These are phyloP conservation scores for Tillandsia fasciculata DNA, from an alignment of 176 grass and related monocot species.

Conservation along the genomic window DNA sequence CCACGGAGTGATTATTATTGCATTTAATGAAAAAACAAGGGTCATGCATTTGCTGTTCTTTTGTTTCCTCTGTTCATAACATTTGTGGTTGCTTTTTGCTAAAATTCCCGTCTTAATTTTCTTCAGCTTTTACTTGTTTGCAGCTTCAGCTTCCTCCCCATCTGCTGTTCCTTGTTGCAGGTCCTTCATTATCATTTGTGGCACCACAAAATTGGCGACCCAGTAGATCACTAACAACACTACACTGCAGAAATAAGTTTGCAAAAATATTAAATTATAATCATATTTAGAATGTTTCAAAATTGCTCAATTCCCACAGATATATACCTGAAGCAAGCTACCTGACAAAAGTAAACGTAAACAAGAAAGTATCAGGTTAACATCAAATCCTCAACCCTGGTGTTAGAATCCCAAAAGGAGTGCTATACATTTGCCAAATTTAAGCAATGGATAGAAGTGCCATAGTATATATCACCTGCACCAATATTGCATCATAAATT, in stretches of 20 bases:
- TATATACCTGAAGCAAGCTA: too few relatives aligned
- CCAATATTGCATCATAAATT: neutral
- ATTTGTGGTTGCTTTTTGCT: neutral
- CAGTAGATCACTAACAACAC: neutral
- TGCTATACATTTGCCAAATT: too few relatives aligned
- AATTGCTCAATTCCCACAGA: too few relatives aligned
- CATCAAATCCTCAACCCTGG: too few relatives aligned
- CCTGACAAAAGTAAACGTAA: neutral
- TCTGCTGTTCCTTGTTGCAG: neutral
- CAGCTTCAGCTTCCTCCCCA: neutral
- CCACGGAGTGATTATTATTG: too few relatives aligned
- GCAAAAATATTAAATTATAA: too few relatives aligned
- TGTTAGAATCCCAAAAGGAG: too few relatives aligned
- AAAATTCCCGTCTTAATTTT: neutral
- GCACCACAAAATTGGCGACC: neutral
- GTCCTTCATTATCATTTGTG: constrained; percentile 2
- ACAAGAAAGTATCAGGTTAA: neutral
- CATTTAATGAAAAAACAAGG: too few relatives aligned
- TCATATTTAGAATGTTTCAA: too few relatives aligned
- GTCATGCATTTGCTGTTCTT: too few relatives aligned
- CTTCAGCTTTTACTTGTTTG: neutral
- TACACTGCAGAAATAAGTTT: neutral
- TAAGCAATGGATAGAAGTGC: too few relatives aligned
- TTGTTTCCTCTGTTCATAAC: neutral
- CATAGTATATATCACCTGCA: neutral